A percentile compares a stretch with the other conserved stretches of the same genome.
phyloP scores from a whole-genome alignment of 2,329 filamentous ascomycete genomes.

The Pseudocercospora vitis region DNA sequence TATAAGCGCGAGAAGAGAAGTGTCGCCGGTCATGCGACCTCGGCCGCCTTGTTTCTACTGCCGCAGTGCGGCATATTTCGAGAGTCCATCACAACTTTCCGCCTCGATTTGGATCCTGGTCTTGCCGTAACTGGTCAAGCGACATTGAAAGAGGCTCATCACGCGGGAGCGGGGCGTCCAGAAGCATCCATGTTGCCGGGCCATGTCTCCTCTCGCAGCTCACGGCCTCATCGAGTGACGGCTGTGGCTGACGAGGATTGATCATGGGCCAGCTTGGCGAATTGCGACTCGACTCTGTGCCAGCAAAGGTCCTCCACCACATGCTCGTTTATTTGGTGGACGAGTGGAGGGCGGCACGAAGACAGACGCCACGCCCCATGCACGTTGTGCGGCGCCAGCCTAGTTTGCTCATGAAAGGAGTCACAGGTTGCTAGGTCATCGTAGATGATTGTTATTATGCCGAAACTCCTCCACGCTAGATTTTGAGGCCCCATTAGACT shows the following conservation, averaged over 20 bases:
- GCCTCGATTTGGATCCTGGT: too few species aligned
- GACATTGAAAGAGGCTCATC: background rate
- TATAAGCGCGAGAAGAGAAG: background rate
- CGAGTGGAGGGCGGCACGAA: background rate
- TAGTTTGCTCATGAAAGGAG: background rate
- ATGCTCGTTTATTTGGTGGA: background rate
- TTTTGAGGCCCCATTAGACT: too few species aligned
- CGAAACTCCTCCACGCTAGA: too few species aligned
- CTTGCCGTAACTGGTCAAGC: background rate
- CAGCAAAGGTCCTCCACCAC: background rate
- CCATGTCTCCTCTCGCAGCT: background rate
- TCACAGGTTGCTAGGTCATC: too few species aligned
- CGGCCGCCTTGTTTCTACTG: background rate
- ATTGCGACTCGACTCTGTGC: background rate
- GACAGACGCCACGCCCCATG: background rate
- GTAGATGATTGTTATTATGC: too few species aligned
- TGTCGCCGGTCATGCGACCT: too few species aligned
- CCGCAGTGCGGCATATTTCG: background rate
- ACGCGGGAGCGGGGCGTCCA: background rate
- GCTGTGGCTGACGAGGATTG: background rate
- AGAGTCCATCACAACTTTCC: background rate
- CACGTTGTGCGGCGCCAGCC: conserved; percentile 2
- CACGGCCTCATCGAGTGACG: background rate
- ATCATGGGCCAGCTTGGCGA: background rate
- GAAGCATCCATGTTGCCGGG: background rate